Base-by-base conservation (phyloP, 2,329 filamentous ascomycete species). In the Paracorniculantispora psalliotae region DNA sequence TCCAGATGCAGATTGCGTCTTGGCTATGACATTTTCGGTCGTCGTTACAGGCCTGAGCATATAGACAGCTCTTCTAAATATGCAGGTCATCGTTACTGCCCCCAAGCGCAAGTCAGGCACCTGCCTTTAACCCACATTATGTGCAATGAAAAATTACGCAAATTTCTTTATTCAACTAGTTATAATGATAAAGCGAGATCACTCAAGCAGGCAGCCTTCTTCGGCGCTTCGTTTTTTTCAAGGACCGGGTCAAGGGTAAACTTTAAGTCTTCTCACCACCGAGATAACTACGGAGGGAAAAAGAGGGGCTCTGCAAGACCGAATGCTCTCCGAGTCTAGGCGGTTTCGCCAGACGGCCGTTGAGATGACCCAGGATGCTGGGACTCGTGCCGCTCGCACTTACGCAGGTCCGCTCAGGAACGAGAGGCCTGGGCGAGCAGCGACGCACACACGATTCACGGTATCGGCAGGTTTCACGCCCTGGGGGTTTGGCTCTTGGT, bases 341-440 rank as follows among this genome's bases (percentile, higher is more conserved):
- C 21, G 33, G 13, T 19, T 39, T 56, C 13, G 30, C 35, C 44
- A 19, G 25, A 8, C 28, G 26, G 47, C 55, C 55, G 55, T 57
- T 57, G 46, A 50, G 35, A 35, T 44, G 55, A 44, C 19, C 55
- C 46, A 57, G 37, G 35, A 23, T 35, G 35, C 37, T 57, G 47
- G 55, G 48, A 35, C 48, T n/a, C 30, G 25, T 51, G 48, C 43
- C 43, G 43, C 43, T 46, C 23, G 43, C 23, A 46, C 43, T 15
- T 37, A 37, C 33, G 33, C 33, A 37, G 43, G 41, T 47, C 35
- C 19, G 39, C 44, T 54, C 51, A 47, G 35, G 25, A 10, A 43
- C 50, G 2, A n/a, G 28, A 21, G 25, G 25, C 28, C 19, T 47
- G 19, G 52, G 21, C 19, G 15, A 23, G 23, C 35, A 13, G 26